Percentiles rank a stretch among this genome's conserved stretches.
Conservation (phyloP, 331 rosid genomes). For the Phaseolus coccineus region DNA sequence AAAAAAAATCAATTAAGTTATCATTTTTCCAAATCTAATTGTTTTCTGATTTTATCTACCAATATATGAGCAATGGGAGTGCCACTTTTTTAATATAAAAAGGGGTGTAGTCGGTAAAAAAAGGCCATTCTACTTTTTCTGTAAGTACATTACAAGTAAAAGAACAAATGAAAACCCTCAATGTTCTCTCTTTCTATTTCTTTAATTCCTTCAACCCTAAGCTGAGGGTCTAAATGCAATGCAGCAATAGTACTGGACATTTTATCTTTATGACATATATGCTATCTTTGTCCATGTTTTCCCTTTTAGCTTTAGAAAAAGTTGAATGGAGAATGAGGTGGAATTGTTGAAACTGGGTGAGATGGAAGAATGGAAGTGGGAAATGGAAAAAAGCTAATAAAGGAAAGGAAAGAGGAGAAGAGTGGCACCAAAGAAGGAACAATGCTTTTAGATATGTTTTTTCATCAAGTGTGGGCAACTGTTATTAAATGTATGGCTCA, state of each 20-base stretch:
- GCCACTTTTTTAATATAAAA: slow-evolving; percentile 11
- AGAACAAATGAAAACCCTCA: slow-evolving; percentile 39
- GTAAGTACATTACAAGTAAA: slow-evolving; percentile 14
- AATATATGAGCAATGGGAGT: background rate
- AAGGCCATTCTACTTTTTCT: background rate
- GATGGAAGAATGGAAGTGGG: slow-evolving; percentile 4
- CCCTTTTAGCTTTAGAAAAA: slow-evolving; percentile 52
- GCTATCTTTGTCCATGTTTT: slow-evolving; percentile 40
- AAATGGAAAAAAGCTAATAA: slow-evolving; percentile 39
- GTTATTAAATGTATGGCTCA: slow-evolving; percentile 42
- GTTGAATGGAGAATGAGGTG: slow-evolving; percentile 51
- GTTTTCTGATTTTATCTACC: slow-evolving; percentile 13
- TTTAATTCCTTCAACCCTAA: slow-evolving; percentile 56
- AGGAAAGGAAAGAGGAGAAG: slow-evolving; percentile 32
- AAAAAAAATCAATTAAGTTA: background rate
- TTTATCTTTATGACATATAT: slow-evolving; percentile 38
- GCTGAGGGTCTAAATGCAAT: slow-evolving; percentile 40
- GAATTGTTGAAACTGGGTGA: slow-evolving; percentile 40
- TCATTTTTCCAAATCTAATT: background rate
- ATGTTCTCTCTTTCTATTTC: slow-evolving; percentile 31
- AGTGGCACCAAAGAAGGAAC: slow-evolving; percentile 59
- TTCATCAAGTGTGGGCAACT: slow-evolving; percentile 40
- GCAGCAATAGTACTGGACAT: slow-evolving; percentile 39
- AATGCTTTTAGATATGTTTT: slow-evolving; percentile 54
- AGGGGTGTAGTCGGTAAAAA: slow-evolving; percentile 31